A percentile compares a stretch with the other conserved stretches of the same genome.
These are phyloP conservation scores for Inga laurina DNA, from an alignment of 306 rosid genomes.

Conservation along the genomic window DNA sequence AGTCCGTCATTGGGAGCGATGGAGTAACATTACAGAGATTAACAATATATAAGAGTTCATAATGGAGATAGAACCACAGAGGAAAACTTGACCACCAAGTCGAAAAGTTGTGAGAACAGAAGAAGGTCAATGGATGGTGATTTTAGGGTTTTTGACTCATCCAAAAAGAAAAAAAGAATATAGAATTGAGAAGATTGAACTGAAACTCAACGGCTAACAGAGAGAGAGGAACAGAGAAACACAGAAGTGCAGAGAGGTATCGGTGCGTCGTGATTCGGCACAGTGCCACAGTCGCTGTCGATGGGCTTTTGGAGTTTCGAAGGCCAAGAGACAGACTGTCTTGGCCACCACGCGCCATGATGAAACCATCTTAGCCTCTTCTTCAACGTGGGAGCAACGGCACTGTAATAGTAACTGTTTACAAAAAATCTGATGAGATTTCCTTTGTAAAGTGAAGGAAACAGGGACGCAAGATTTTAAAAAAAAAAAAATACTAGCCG, in stretches of 20 bases:
- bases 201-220: slow-evolving; percentile 39
- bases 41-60: slow-evolving; percentile 4
- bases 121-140: slow-evolving; percentile 35
- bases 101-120: slow-evolving; percentile 1
- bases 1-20: slow-evolving; percentile 47
- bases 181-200: neutral
- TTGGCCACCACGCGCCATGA: slow-evolving; percentile 35
- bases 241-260: neutral
- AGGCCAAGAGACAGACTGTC: neutral
- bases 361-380: neutral
- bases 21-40: slow-evolving; percentile 34
- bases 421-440: neutral
- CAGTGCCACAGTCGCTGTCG: neutral
- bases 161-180: neutral
- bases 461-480: neutral
- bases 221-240: neutral
- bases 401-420: neutral
- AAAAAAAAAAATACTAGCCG: no score
- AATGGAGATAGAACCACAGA: neutral
- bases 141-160: slow-evolving; percentile 5
- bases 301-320: neutral
- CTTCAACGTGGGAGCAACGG: neutral
- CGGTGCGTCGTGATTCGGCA: neutral
- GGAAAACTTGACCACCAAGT: slow-evolving; percentile 21
- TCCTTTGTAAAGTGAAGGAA: neutral